These are phyloP conservation scores for Chlamydomonas sp. DNA, from an alignment of 139 green algal genomes.

Conservation along the genomic window DNA sequence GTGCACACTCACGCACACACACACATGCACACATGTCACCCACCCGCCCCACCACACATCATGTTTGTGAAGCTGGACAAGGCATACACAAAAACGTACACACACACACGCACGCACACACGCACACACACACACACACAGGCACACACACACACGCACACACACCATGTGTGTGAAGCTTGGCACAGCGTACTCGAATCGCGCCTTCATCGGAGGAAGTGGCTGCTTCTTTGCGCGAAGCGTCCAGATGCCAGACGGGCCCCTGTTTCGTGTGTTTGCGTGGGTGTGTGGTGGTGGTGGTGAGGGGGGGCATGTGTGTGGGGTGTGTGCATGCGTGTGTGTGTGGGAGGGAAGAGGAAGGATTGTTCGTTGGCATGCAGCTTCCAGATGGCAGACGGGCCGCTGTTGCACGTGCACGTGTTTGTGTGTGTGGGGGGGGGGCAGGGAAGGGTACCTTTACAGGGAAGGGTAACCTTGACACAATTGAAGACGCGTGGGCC, in stretches of 20 bases:
- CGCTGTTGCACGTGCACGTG: no score
- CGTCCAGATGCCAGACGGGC: conserved; percentile 91
- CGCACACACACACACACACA: background rate
- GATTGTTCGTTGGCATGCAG: no score
- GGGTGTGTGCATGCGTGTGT: no score
- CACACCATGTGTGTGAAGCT: conserved; percentile 73
- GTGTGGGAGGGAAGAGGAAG: no score
- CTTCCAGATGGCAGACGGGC: no score
- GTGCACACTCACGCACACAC: conserved; percentile 8
- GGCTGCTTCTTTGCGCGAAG: conserved; percentile 49
- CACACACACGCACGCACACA: conserved; percentile 9
- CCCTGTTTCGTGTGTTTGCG: conserved; percentile 32
- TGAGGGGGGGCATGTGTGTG: background rate
- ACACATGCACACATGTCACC: background rate
- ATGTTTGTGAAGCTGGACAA: background rate
- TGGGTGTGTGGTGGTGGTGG: background rate
- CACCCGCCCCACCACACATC: background rate
- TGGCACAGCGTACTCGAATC: conserved; percentile 71
- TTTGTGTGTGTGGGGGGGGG: no score
- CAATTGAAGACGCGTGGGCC: no score
- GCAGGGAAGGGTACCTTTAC: no score
- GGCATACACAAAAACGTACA: conserved; percentile 7
- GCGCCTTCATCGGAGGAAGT: conserved; percentile 46
- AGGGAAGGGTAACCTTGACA: no score
- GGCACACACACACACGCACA: conserved; percentile 9